phyloP scores from a whole-genome alignment of 2,329 filamentous ascomycete genomes.

The Neofusicoccum umdonicola region DNA sequence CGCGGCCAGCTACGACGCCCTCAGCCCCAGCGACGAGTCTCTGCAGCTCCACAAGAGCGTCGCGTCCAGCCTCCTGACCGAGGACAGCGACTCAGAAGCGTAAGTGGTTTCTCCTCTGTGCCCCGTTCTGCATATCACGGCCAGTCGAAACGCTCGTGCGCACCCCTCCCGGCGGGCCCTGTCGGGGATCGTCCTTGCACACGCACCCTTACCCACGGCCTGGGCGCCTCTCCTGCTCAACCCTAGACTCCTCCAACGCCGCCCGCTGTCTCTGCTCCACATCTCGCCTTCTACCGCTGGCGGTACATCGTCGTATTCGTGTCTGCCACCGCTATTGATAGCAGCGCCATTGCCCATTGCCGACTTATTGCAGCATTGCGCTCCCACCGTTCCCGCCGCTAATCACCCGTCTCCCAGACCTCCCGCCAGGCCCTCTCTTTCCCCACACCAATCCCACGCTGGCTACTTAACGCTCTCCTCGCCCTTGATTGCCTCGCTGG shows the following conservation, averaged over 20 bases:
- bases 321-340: slow-evolving; percentile 2
- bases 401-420: slow-evolving; percentile 30
- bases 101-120: slow-evolving; percentile 36
- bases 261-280: slow-evolving; percentile 17
- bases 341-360: not conserved
- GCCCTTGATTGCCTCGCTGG: slow-evolving; percentile 43
- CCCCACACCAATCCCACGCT: slow-evolving; percentile 49
- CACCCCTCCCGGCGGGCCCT: not conserved
- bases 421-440: slow-evolving; percentile 39
- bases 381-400: slow-evolving; percentile 20
- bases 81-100: slow-evolving; percentile 51
- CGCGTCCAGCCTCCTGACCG: slow-evolving; percentile 49
- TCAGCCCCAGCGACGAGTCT: slow-evolving; percentile 39
- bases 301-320: slow-evolving; percentile 13
- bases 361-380: not conserved
- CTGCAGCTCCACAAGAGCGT: slow-evolving; percentile 44
- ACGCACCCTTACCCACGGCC: slow-evolving; percentile 14
- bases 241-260: slow-evolving; percentile 11
- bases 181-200: slow-evolving; percentile 15
- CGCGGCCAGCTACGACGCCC: not conserved
- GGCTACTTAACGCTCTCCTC: slow-evolving; percentile 51
- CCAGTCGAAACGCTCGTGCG: slow-evolving; percentile 3
- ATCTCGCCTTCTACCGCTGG: slow-evolving; percentile 19
- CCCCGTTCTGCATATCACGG: slow-evolving; percentile 5
- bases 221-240: slow-evolving; percentile 11